Base-by-base conservation (phyloP, 1,284 basidiomycete species). In the Filobasidium uniguttulatum region DNA sequence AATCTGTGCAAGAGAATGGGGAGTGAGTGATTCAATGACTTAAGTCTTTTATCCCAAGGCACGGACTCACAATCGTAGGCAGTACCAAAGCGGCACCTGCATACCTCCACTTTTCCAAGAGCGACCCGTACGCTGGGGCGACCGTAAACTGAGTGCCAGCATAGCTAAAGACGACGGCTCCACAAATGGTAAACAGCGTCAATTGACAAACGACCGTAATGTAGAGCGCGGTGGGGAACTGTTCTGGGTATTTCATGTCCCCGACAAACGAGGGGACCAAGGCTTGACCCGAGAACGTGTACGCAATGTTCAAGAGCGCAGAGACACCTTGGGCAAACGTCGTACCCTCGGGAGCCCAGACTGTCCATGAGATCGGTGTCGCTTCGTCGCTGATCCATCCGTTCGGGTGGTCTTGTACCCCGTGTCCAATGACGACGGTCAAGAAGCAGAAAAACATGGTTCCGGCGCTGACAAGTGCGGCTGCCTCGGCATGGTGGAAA, bases 231-330 rank as follows among this genome's bases (percentile, higher is more conserved):
- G 80, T 81, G 22, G 77, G 77, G 67, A 83, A 83, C 53, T 82
- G 79, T 51, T 73, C 58, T 0, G 67, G 67, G 34, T 62, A 55
- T 38, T 59, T 61, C 68, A 70, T 71, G 59, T 71, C 69, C 40
- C 70, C 63, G 54, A 70, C 68, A 57, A 71, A 73, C 0, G 68
- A 70, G 0, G 71, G 71, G 57, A 72, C 71, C 43, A 74, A 62
- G 34, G 65, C 63, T 57, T 83, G 80, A 0, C 79, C 80, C 40
- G 81, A 74, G 60, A 77, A 78, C 2, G 79, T 77, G 62, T 79
- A 80, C 14, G 72, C 72, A 20, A 70, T 62, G 62, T 75, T 74
- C 22, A 75, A 57, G 5, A 71, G 53, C 2, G 69, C 69, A 44
- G 65, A 67, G 38, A 72, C 54, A 52, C 77, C 78, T 40, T 71